Evolutionary conservation across 768 basidiomycete genomes (phyloP).

Genomic region (Mycena pura): DNA sequence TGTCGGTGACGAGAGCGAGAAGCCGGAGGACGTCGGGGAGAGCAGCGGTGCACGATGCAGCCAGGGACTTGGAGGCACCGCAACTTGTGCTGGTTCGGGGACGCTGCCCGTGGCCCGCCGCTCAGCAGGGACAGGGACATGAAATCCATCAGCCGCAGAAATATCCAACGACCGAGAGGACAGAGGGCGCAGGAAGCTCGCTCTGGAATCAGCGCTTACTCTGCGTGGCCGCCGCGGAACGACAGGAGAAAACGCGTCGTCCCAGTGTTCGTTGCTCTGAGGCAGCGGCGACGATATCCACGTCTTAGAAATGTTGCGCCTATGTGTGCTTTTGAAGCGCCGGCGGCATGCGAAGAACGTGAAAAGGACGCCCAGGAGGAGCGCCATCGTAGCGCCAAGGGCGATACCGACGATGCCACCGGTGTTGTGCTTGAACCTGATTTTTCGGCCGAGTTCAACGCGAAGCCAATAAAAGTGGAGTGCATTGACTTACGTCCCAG

Average conservation of each 20-base stretch:
- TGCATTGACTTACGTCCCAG: conserved; percentile 1
- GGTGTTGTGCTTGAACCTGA: conserved; percentile 46
- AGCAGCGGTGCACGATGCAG: no score
- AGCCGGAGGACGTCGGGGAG: no score
- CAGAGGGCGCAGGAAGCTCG: background rate
- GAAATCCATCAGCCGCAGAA: background rate
- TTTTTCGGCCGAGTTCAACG: background rate
- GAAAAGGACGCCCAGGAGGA: conserved; percentile 38
- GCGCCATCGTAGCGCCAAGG: conserved; percentile 34
- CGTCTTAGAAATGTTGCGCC: background rate
- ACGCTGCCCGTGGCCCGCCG: no score
- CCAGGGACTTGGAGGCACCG: background rate
- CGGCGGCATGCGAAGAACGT: conserved; percentile 41
- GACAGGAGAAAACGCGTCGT: conserved; percentile 14
- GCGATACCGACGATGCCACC: conserved; percentile 48
- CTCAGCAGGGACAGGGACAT: no score
- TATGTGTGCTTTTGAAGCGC: background rate
- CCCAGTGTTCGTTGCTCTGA: background rate
- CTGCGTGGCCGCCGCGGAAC: background rate
- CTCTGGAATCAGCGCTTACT: background rate
- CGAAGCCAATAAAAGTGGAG: background rate
- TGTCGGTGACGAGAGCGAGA: no score
- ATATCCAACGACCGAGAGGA: conserved; percentile 4
- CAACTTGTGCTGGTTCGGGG: no score
- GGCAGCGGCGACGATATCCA: conserved; percentile 16